Evolutionary conservation across 2,329 filamentous ascomycete species (phyloP).

Genomic region (Lecanicillium sp.): DNA sequence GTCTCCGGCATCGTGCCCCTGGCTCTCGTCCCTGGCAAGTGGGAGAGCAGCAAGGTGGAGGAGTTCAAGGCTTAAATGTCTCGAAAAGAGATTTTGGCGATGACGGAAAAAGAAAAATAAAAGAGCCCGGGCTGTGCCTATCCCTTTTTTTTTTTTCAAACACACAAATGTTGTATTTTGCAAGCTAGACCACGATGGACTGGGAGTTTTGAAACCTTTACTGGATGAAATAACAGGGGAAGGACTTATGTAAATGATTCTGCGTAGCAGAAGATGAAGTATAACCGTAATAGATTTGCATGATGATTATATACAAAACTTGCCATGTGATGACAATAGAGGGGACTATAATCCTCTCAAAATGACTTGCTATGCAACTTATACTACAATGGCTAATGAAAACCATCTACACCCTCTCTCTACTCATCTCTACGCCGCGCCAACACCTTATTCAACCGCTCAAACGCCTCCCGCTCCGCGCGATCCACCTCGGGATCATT

Average conservation of each 20-base stretch:
- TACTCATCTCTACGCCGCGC: too few relatives aligned
- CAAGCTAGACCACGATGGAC: slow-evolving; percentile 27
- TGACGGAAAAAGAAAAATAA: slow-evolving; percentile 4
- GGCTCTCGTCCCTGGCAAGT: slow-evolving; percentile 65
- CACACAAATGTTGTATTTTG: slow-evolving; percentile 28
- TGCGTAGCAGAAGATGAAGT: slow-evolving; percentile 8
- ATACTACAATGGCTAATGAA: too few relatives aligned
- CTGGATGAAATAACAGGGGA: slow-evolving; percentile 10
- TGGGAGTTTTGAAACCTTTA: slow-evolving; percentile 18
- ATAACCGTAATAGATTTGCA: slow-evolving; percentile 14
- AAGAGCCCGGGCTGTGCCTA: slow-evolving; percentile 7
- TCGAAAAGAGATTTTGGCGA: background rate
- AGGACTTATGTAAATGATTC: slow-evolving; percentile 11
- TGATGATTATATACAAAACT: slow-evolving; percentile 1
- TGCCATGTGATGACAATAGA: background rate
- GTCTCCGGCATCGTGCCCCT: slow-evolving; percentile 95
- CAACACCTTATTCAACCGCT: background rate
- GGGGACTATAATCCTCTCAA: too few relatives aligned
- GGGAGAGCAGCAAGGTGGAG: slow-evolving; percentile 54
- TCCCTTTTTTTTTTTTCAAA: slow-evolving; percentile 12
- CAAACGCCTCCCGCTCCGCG: background rate
- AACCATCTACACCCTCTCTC: too few relatives aligned
- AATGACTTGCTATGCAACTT: too few relatives aligned
- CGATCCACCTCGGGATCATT: background rate
- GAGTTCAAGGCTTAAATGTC: slow-evolving; percentile 52